Base-by-base conservation (phyloP, 139 green algal genomes). In the Coelastrella sp. region DNA sequence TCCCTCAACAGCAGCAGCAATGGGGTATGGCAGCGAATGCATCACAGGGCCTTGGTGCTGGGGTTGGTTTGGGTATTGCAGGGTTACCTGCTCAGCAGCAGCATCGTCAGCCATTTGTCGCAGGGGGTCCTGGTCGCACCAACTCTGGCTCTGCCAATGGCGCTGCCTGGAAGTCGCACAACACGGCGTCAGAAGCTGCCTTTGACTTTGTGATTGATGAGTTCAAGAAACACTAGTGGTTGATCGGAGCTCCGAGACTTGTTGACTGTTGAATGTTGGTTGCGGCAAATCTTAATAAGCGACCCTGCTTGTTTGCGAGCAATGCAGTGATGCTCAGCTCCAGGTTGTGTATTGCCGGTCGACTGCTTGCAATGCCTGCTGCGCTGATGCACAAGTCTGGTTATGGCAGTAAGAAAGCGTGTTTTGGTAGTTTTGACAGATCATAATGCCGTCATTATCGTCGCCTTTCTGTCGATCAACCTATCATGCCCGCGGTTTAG, bases 181-280 rank as follows among this genome's bases (percentile, higher is more conserved):
- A 41, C 2, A 50, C n/a, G n/a, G 32, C 32, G 5, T 40, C 73
- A 25, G 34, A 62, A 21, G 53, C 53, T 2, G 81, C 81, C 0
- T 89, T 89, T 89, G 85, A 89, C 41, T 89, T 89, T 50, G 68
- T 89, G 23, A 38, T 35, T 23, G 85, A 85, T 69, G 84, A 83
- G 19, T 85, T 88, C 27, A 68, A 60, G 25, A 75, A 83, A 59
- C 76, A 68, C 23, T 83, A 50, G 63, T 21, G 45, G 11, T 53
- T 8, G 45, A 53, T 53, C 8, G 8, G 11, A 53, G 45, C 45
- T 53, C n/a, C n/a, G n/a, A n/a, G n/a, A n/a, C n/a, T n/a, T n/a
- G n/a, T n/a, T n/a, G n/a, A 53, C 45, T 53, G 45, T 11, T 53
- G 45, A 53, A n/a, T n/a, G n/a, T n/a, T n/a, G 45, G 45, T 11